These are phyloP conservation scores for Helianthus tuberosus DNA, from an alignment of 129 eudicot species.

Conservation along the genomic window DNA sequence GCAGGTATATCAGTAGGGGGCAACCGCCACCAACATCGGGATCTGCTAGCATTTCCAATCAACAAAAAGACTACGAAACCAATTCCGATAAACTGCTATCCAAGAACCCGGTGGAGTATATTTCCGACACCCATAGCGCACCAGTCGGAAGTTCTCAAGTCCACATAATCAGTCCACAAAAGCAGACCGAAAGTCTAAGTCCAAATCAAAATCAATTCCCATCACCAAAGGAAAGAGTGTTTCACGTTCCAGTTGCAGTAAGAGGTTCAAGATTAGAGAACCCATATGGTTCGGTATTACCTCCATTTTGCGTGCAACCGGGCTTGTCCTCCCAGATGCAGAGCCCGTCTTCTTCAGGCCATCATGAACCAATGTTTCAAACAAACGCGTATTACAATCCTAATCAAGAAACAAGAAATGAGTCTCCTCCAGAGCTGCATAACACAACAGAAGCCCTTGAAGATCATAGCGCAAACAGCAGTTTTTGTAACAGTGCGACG, in stretches of 20 bases:
- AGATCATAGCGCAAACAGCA: constrained; percentile 66
- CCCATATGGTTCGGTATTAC: constrained; percentile 44
- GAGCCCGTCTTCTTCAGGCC: constrained; percentile 50
- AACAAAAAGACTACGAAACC: constrained; percentile 49
- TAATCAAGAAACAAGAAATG: constrained; percentile 24
- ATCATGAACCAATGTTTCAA: constrained; percentile 40
- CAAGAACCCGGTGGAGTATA: constrained; percentile 42
- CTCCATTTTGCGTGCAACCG: constrained; percentile 45
- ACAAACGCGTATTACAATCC: constrained; percentile 37
- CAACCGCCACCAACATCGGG: constrained; percentile 42
- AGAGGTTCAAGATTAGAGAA: constrained; percentile 52
- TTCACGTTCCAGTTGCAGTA: constrained; percentile 57
- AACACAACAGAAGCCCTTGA: constrained; percentile 44
- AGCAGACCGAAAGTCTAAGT: constrained; percentile 34
- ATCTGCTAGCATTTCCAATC: constrained; percentile 56
- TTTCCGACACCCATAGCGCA: constrained; percentile 39
- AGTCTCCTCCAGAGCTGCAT: constrained; percentile 38
- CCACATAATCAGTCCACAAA: constrained; percentile 38
- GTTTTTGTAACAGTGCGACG: constrained; percentile 46
- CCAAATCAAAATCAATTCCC: constrained; percentile 29
- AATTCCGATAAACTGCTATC: constrained; percentile 46
- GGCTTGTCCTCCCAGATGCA: constrained; percentile 43
- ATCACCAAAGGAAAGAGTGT: constrained; percentile 42
- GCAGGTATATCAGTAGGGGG: constrained; percentile 61
- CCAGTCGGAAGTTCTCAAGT: constrained; percentile 26